phyloP scores from a whole-genome alignment of 2,329 filamentous ascomycete species.

The Colletotrichum acutatum region DNA sequence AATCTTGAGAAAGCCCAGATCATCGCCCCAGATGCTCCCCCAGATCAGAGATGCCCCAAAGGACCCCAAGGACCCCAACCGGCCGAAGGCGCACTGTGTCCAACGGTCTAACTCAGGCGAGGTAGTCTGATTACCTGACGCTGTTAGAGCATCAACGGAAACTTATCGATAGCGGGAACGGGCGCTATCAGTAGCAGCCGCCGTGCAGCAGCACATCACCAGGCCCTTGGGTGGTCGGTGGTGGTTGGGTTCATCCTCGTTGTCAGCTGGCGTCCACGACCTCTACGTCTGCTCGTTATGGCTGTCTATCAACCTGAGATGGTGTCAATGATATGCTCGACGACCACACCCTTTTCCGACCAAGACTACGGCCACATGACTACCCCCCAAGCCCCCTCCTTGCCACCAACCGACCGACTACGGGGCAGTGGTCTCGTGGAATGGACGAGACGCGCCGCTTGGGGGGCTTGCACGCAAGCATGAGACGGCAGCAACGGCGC shows the following conservation, averaged over 20 bases:
- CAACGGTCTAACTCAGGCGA: not conserved
- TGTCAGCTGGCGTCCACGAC: not conserved
- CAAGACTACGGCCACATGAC: slow-evolving; percentile 27
- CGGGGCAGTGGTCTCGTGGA: slow-evolving; percentile 16
- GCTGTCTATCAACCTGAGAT: not conserved
- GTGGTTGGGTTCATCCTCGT: not conserved
- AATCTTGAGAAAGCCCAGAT: not conserved
- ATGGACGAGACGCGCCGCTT: not conserved
- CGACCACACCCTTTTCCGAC: slow-evolving; percentile 21
- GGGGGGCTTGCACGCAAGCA: not conserved
- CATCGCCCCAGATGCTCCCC: not conserved
- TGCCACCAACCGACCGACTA: not conserved
- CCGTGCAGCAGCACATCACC: not conserved
- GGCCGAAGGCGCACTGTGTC: not conserved
- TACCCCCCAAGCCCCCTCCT: not conserved
- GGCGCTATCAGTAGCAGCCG: slow-evolving; percentile 3
- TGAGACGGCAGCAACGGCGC: slow-evolving; percentile 2
- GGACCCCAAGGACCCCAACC: not conserved
- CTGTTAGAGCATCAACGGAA: not conserved
- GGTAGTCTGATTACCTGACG: not conserved
- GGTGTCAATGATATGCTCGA: slow-evolving; percentile 10
- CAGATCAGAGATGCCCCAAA: too few species aligned
- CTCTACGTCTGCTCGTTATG: not conserved
- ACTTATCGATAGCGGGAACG: slow-evolving; percentile 25
- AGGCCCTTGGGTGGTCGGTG: not conserved